Evolutionary conservation across 2,329 filamentous ascomycete genomes (phyloP), one percentile per base, ranked within the genome.

Genomic region (Drechslerella coelobrocha): DNA sequence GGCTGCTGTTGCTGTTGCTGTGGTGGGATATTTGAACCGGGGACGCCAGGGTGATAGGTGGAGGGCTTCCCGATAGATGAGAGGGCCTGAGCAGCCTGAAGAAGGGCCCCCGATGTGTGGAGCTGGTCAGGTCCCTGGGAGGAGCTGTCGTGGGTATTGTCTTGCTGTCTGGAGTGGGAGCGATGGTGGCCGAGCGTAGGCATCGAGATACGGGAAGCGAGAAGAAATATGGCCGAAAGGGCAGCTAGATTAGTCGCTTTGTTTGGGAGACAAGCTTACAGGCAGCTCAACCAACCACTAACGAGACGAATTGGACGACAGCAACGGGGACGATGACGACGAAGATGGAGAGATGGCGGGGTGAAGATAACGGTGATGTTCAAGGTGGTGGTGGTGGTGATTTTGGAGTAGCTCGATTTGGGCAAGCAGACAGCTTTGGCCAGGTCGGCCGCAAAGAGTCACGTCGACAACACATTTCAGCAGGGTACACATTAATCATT

Each of bases 51-150:
- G 50, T 53, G 65, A 23, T 69, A 69, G 26, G 47, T 69, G 4
- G 65, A 69, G 19, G 65, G 65, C 53, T 69, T 69, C 29, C 65
- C 65, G 65, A 69, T 69, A 37, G 65, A 69, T 21, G 65, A 69
- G 19, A 69, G 65, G 17, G 65, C 45, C 52, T 69, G 57, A 50
- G 65, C 63, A 17, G 63, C 63, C 23, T 68, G 63, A 31, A 68
- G 56, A 21, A 68, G 63, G 29, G 63, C 63, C 41, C 63, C 63
- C 19, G 63, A 55, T 6, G 63, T 68, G 21, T 68, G 55, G 26
- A 45, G 55, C 41, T 68, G 63, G 24, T 68, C 63, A n/a, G 63
- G 51, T 19, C 55, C 63, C 50, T 68, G 63, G 41, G 55, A 56
- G 50, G 62, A 61, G 47, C 50, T 19, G 51, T 56, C 63, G 21